Conservation (phyloP, 163 green algal species). For the Scenedesmus sp. region DNA sequence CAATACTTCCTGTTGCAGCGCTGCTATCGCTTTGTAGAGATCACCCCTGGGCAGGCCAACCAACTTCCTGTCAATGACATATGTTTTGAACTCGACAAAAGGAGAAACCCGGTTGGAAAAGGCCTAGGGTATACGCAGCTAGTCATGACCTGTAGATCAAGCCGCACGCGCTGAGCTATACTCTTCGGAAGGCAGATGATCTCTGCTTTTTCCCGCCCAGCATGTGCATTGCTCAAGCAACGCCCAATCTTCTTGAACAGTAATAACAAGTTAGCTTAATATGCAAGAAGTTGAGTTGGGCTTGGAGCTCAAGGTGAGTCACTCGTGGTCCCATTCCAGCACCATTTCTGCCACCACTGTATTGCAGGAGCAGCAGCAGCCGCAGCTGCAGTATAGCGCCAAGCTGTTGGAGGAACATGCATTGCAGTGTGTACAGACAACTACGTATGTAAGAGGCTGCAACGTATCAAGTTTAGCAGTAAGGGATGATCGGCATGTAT, state of each 20-base stretch:
- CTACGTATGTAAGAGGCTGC: no score
- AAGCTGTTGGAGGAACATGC: no score
- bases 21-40: not conserved
- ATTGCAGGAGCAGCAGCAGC: not conserved
- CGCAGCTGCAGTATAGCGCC: not conserved
- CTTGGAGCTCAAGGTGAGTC: conserved; percentile 46
- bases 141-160: not conserved
- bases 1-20: not conserved
- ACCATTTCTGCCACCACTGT: not conserved
- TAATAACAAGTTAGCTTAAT: not conserved
- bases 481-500: no score
- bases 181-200: not conserved
- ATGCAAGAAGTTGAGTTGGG: not conserved
- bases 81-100: not conserved
- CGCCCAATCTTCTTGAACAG: not conserved
- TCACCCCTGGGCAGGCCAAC: conserved; percentile 6
- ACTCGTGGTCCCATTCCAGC: not conserved
- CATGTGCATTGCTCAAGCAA: not conserved
- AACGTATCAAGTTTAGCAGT: no score
- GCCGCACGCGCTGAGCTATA: not conserved
- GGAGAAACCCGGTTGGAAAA: not conserved
- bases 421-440: no score
- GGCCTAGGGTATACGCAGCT: not conserved
- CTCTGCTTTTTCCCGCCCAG: not conserved
- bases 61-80: not conserved